Conservation (phyloP, 129 eudicot genomes). For the Glebionis coronaria region DNA sequence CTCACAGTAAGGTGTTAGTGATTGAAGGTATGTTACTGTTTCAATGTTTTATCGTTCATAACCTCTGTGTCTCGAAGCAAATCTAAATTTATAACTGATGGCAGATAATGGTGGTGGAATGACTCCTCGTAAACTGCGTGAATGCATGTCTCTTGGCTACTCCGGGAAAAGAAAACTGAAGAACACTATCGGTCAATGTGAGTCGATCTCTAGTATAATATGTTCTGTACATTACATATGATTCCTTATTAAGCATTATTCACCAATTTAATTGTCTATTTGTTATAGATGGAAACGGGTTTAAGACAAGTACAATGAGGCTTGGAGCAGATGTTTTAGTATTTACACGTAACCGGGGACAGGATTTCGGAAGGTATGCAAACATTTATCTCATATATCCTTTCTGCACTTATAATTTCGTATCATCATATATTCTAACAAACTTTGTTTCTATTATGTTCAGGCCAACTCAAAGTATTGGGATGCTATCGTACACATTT, state of each 20-base stretch:
- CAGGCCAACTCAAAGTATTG: slow-evolving; percentile 76
- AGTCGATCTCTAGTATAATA: slow-evolving; percentile 20
- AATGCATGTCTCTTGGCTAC: slow-evolving; percentile 84
- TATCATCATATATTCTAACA: background rate
- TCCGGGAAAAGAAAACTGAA: slow-evolving; percentile 63
- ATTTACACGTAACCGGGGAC: slow-evolving; percentile 55
- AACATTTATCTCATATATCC: background rate
- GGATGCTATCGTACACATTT: slow-evolving; percentile 79
- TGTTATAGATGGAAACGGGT: slow-evolving; percentile 65
- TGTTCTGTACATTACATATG: background rate
- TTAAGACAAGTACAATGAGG: slow-evolving; percentile 87
- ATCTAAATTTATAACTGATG: slow-evolving; percentile 11
- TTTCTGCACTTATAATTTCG: slow-evolving; percentile 1
- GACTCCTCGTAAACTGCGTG: slow-evolving; percentile 61
- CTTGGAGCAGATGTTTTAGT: slow-evolving; percentile 86
- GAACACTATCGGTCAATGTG: slow-evolving; percentile 77
- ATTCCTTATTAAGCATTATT: background rate
- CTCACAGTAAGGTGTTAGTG: slow-evolving; percentile 44
- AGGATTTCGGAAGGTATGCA: slow-evolving; percentile 39
- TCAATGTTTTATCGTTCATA: background rate
- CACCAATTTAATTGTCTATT: background rate
- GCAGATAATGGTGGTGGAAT: slow-evolving; percentile 89
- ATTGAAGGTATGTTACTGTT: slow-evolving; percentile 46
- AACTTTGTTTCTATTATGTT: slow-evolving; percentile 16
- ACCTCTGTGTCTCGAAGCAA: background rate